phyloP scores from a whole-genome alignment of 2,329 filamentous ascomycete genomes.

The Ophiostoma ips region DNA sequence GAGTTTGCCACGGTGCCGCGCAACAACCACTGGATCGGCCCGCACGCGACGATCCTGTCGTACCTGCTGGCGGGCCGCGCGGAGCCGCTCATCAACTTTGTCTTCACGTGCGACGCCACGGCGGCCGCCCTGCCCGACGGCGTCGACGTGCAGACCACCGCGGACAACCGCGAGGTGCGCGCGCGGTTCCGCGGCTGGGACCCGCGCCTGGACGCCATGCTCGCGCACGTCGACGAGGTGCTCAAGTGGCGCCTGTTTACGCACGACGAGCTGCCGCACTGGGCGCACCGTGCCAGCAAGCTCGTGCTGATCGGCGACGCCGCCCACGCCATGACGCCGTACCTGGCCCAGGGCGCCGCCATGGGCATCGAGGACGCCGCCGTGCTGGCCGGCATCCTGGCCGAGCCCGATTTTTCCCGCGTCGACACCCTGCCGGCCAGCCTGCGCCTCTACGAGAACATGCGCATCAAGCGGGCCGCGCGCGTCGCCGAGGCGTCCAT shows the following conservation, averaged over 20 bases:
- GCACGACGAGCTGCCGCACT: constrained; percentile 6
- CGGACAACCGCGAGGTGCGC: constrained; percentile 5
- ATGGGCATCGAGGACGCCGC: constrained; percentile 36
- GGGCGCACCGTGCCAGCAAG: constrained; percentile 14
- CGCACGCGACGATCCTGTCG: constrained; percentile 20
- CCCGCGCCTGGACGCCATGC: constrained; percentile 7
- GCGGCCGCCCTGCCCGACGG: constrained; percentile 7
- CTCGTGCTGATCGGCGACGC: constrained; percentile 33
- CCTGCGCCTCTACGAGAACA: constrained; percentile 6
- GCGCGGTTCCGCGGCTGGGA: constrained; percentile 10
- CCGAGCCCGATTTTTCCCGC: constrained; percentile 10
- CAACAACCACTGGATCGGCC: constrained; percentile 39
- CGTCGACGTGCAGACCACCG: constrained; percentile 4
- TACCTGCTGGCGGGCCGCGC: constrained; percentile 8
- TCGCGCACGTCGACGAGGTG: constrained; percentile 4
- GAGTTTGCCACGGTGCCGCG: constrained; percentile 31
- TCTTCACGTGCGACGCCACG: constrained; percentile 9
- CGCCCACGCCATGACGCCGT: constrained; percentile 35
- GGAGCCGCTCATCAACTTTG: constrained; percentile 10
- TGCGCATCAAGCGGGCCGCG: constrained; percentile 9
- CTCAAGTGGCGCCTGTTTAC: constrained; percentile 9
- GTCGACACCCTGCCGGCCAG: not conserved
- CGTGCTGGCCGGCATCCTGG: constrained; percentile 26
- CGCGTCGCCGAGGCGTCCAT: constrained; percentile 6
- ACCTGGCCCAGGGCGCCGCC: constrained; percentile 32